Evolutionary conservation across 345 rosid genomes (phyloP).

Genomic region (Corchorus capsularis): DNA sequence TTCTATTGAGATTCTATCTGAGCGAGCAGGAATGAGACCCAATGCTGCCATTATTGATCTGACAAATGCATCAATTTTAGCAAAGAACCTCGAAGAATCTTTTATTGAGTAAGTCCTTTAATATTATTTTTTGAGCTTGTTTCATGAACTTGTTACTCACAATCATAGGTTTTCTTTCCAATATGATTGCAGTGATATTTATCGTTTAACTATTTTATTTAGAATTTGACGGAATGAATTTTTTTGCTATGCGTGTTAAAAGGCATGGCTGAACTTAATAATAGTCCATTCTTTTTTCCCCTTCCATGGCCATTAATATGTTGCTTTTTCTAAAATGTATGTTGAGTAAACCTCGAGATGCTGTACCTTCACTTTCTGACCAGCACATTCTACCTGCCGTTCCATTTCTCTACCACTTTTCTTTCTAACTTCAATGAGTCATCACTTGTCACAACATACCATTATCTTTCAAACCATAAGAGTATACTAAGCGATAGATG

Average conservation of each 20-base stretch:
- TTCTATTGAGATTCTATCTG: slow-evolving; percentile 86
- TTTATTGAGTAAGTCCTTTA: slow-evolving; percentile 60
- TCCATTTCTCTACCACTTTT: neutral
- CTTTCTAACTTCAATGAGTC: neutral
- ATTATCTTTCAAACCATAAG: neutral
- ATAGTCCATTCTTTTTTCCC: neutral
- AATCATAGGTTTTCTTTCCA: neutral
- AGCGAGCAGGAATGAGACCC: slow-evolving; percentile 87
- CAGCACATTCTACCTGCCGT: neutral
- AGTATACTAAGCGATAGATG: too few relatives aligned
- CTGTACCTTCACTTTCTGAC: neutral
- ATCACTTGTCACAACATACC: neutral
- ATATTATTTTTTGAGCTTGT: slow-evolving; percentile 3
- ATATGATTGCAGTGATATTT: neutral
- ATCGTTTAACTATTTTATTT: neutral
- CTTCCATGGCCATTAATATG: neutral
- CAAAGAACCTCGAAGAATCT: slow-evolving; percentile 85
- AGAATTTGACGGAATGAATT: neutral
- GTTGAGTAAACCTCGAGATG: neutral
- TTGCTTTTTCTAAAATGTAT: neutral
- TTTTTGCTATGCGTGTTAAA: neutral
- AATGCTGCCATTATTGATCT: slow-evolving; percentile 86
- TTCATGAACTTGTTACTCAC: neutral
- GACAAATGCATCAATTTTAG: slow-evolving; percentile 73
- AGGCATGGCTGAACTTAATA: neutral